phyloP scores from a whole-genome alignment of 768 basidiomycete species.

The Boletus coccyginus region DNA sequence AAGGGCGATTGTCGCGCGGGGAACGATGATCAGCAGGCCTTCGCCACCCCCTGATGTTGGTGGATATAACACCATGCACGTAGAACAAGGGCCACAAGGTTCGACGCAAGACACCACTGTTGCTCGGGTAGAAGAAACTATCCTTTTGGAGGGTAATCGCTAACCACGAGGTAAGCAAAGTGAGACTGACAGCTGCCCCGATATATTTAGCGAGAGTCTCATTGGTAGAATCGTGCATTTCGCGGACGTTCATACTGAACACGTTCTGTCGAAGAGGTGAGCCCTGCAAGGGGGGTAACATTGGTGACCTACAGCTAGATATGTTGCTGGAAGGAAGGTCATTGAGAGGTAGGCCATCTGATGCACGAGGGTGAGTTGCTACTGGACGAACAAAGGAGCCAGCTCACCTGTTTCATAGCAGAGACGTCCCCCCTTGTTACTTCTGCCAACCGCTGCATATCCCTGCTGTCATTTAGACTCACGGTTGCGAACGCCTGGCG shows the following conservation, averaged over 20 bases:
- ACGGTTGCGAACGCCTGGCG: constrained; percentile 53
- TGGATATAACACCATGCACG: constrained; percentile 1
- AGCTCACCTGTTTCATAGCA: constrained; percentile 21
- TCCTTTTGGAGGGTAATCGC: constrained; percentile 47
- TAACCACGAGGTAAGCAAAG: constrained; percentile 50
- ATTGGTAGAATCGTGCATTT: constrained; percentile 26
- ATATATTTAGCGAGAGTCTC: constrained; percentile 40
- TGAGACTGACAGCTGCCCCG: constrained; percentile 41
- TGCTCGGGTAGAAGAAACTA: constrained; percentile 6
- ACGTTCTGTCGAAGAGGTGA: constrained; percentile 28
- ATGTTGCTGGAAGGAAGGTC: constrained; percentile 55
- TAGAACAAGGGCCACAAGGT: constrained; percentile 23
- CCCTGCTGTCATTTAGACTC: constrained; percentile 46
- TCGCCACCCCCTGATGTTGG: neutral
- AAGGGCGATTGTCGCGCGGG: neutral
- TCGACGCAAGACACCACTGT: constrained; percentile 11
- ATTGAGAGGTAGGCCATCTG: constrained; percentile 54
- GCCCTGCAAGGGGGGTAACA: neutral
- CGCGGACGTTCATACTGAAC: constrained; percentile 25
- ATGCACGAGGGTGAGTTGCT: constrained; percentile 12
- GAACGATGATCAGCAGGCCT: neutral
- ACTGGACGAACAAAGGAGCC: neutral
- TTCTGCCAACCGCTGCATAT: constrained; percentile 1
- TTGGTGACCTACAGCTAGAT: constrained; percentile 27
- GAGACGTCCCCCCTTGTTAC: constrained; percentile 3